phyloP scores from a whole-genome alignment of 2,329 filamentous ascomycete genomes.

The Alternaria burnsii region DNA sequence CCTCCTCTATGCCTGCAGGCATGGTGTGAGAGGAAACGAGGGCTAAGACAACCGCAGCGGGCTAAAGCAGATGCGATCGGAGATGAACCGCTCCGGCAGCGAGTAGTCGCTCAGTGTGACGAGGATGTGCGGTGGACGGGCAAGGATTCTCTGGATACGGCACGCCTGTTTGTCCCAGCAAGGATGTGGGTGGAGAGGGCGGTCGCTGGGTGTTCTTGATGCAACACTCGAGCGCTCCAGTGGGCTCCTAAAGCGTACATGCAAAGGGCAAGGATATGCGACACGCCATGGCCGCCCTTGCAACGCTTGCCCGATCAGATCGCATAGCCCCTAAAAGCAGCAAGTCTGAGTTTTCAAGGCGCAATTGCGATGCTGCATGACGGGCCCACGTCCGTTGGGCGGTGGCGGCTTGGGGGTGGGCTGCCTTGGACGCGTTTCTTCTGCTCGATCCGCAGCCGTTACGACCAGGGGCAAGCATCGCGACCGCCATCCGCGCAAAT shows the following conservation, averaged over 20 bases:
- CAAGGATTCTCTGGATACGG: constrained; percentile 26
- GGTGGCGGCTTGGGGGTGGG: constrained; percentile 7
- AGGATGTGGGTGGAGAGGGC: constrained; percentile 20
- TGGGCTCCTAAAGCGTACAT: constrained; percentile 24
- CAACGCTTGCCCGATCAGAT: constrained; percentile 33
- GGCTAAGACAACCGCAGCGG: constrained; percentile 26
- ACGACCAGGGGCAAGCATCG: constrained; percentile 31
- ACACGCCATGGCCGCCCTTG: constrained; percentile 30
- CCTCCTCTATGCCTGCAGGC: constrained; percentile 29
- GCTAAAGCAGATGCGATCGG: constrained; percentile 50
- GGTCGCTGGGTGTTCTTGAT: constrained; percentile 25
- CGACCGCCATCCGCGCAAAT: constrained; percentile 32
- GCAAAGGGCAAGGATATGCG: constrained; percentile 31
- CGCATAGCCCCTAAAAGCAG: constrained; percentile 19
- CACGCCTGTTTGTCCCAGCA: constrained; percentile 31
- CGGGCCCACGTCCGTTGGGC: constrained; percentile 23
- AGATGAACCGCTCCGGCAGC: constrained; percentile 47
- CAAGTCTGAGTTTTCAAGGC: neutral
- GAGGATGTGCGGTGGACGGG: constrained; percentile 27
- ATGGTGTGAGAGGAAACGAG: constrained; percentile 39
- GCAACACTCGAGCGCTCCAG: constrained; percentile 16
- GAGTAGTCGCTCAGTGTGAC: constrained; percentile 38
- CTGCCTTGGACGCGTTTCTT: constrained; percentile 1
- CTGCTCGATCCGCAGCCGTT: constrained; percentile 37
- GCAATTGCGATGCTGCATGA: constrained; percentile 9